Evolutionary conservation across 192 early-diverging fungal species (phyloP).

Genomic region (Coemansia sp.): DNA sequence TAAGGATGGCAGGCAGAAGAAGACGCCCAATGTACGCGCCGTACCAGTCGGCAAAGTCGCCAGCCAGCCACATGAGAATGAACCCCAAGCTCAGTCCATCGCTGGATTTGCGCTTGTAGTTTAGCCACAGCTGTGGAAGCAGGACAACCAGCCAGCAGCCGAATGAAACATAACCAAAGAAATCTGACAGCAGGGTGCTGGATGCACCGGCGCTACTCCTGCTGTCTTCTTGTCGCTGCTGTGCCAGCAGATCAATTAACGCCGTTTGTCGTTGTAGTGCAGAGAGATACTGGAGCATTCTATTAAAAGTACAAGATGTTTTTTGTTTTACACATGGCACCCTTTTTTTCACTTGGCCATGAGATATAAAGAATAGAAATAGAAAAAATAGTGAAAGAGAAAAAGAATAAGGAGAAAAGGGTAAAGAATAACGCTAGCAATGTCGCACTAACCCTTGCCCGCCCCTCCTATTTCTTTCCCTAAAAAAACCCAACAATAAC

Average conservation of each 20-base stretch:
- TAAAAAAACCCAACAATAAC: neutral
- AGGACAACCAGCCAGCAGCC: constrained; percentile 44
- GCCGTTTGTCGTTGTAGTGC: constrained; percentile 26
- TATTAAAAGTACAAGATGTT: constrained; percentile 7
- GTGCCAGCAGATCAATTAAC: constrained; percentile 24
- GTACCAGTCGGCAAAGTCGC: constrained; percentile 52
- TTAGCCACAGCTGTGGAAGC: constrained; percentile 49
- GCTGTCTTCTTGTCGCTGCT: neutral
- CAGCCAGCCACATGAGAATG: constrained; percentile 52
- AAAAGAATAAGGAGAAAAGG: neutral
- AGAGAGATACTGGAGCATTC: constrained; percentile 30
- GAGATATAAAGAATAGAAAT: constrained; percentile 13
- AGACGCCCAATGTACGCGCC: constrained; percentile 49
- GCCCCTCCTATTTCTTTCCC: neutral
- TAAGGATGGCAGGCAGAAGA: constrained; percentile 59
- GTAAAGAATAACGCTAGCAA: too few species aligned
- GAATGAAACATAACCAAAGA: constrained; percentile 48
- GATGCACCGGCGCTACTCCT: constrained; percentile 3
- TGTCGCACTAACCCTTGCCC: too few species aligned
- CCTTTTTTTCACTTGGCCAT: neutral
- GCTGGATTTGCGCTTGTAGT: constrained; percentile 51
- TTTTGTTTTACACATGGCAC: neutral
- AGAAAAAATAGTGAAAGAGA: neutral
- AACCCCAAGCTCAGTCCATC: constrained; percentile 51
- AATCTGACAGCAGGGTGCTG: constrained; percentile 35